Evolutionary conservation across 2,329 filamentous ascomycete genomes (phyloP).

Genomic region (Didymellaceae sp.): DNA sequence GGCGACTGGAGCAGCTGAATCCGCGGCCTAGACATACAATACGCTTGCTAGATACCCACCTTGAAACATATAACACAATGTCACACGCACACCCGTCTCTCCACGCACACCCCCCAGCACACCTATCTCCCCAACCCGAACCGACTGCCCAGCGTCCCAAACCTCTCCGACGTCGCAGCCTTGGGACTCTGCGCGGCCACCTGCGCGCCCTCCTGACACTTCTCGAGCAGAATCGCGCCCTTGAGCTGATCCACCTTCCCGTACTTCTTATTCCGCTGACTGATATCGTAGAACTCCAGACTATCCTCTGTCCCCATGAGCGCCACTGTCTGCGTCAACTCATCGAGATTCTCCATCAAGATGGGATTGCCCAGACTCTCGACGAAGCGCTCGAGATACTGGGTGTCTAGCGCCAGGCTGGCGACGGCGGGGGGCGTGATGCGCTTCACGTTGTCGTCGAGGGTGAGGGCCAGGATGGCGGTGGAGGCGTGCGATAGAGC

Average conservation of each 20-base stretch:
- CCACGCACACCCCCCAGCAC: slow-evolving; percentile 15
- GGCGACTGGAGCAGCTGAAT: too few species aligned
- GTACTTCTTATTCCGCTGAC: slow-evolving; percentile 89
- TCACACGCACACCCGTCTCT: too few species aligned
- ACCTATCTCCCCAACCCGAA: slow-evolving; percentile 36
- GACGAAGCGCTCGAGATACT: slow-evolving; percentile 85
- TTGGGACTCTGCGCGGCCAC: slow-evolving; percentile 45
- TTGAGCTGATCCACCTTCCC: slow-evolving; percentile 90
- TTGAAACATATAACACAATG: not conserved
- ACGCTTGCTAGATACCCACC: slow-evolving; percentile 1
- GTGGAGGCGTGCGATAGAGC: slow-evolving; percentile 89
- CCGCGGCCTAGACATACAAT: too few species aligned
- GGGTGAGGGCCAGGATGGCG: slow-evolving; percentile 79
- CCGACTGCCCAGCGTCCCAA: slow-evolving; percentile 44
- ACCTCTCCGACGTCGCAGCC: slow-evolving; percentile 37
- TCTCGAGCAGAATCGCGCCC: slow-evolving; percentile 88
- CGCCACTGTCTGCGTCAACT: slow-evolving; percentile 89
- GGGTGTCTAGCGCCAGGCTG: slow-evolving; percentile 81
- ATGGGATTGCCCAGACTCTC: slow-evolving; percentile 86
- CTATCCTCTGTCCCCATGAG: slow-evolving; percentile 86
- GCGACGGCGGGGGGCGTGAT: slow-evolving; percentile 88
- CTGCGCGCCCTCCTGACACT: slow-evolving; percentile 55
- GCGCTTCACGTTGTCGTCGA: slow-evolving; percentile 78
- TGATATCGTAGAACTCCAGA: slow-evolving; percentile 97
- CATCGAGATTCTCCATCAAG: slow-evolving; percentile 85